phyloP scores from a whole-genome alignment of 139 green algal genomes.

The Auxenochlorella protothecoides region DNA sequence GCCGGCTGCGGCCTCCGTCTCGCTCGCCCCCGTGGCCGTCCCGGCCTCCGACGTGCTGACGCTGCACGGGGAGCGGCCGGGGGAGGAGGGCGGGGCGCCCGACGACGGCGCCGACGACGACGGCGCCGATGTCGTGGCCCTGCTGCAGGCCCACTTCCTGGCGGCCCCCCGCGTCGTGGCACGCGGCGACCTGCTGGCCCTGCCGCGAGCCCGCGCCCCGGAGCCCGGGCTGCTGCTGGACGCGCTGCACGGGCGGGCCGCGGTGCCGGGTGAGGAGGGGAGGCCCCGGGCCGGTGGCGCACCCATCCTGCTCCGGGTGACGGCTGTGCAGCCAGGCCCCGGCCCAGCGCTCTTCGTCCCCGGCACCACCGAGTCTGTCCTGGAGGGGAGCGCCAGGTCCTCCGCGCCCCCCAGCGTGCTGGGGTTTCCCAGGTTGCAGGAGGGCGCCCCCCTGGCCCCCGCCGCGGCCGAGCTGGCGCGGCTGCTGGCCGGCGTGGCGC shows the following conservation, averaged over 20 bases:
- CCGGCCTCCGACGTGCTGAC: neutral
- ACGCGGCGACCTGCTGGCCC: slow-evolving; percentile 27
- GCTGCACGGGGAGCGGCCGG: neutral
- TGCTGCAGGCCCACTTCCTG: slow-evolving; percentile 22
- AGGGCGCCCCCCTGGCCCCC: too few relatives aligned
- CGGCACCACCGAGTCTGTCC: too few relatives aligned
- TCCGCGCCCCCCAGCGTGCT: too few relatives aligned
- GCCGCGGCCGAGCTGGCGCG: slow-evolving; percentile 6
- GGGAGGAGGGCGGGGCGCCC: too few relatives aligned
- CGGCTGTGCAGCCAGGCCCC: too few relatives aligned
- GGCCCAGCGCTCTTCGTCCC: too few relatives aligned
- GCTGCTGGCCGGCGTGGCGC: slow-evolving; percentile 23
- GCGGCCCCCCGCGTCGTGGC: slow-evolving; percentile 9
- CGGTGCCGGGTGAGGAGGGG: neutral
- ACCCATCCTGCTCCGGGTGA: too few relatives aligned
- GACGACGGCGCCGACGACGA: neutral
- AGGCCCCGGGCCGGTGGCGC: neutral
- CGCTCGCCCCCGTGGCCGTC: too few relatives aligned
- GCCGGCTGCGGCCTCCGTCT: too few relatives aligned
- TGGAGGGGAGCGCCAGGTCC: too few relatives aligned
- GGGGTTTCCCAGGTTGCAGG: too few relatives aligned
- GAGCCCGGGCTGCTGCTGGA: neutral
- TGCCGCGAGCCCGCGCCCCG: neutral
- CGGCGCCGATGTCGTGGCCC: slow-evolving; percentile 5
- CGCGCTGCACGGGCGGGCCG: slow-evolving; percentile 2